Conservation (phyloP, 306 rosid genomes). For the Castanopsis chinensis region DNA sequence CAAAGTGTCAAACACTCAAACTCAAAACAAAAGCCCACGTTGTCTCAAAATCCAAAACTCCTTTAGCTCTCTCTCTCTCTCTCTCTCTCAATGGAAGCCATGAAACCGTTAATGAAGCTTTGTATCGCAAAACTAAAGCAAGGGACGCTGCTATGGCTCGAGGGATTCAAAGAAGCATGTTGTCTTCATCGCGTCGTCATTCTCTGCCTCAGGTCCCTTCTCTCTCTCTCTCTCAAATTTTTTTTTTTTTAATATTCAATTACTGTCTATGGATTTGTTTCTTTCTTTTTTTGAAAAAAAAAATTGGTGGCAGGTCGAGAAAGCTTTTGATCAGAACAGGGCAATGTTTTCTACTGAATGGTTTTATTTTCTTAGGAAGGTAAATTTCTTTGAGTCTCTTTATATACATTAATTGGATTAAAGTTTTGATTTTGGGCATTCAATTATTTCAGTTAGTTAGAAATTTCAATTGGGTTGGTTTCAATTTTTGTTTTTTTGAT, state of each 20-base stretch:
- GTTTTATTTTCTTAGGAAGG: conserved; percentile 92
- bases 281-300: too few relatives aligned
- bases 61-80: not conserved
- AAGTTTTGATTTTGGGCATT: not conserved
- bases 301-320: conserved; percentile 44
- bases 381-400: conserved; percentile 14
- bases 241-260: not conserved
- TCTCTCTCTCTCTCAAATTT: not conserved
- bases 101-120: not conserved
- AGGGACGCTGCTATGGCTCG: conserved; percentile 52
- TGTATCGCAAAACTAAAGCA: conserved; percentile 21
- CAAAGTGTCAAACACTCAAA: not conserved
- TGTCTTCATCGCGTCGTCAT: conserved; percentile 81
- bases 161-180: conserved; percentile 78
- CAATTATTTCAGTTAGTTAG: not conserved
- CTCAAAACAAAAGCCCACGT: too few relatives aligned
- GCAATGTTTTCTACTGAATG: conserved; percentile 89
- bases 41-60: too few relatives aligned
- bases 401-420: not conserved
- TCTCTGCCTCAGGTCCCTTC: conserved; percentile 52
- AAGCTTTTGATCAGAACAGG: conserved; percentile 68
- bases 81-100: conserved; percentile 23
- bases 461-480: not conserved
- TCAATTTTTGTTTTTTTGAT: not conserved
- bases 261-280: not conserved